Conservation (phyloP, 306 rosid genomes). For the Alnus glutinosa region DNA sequence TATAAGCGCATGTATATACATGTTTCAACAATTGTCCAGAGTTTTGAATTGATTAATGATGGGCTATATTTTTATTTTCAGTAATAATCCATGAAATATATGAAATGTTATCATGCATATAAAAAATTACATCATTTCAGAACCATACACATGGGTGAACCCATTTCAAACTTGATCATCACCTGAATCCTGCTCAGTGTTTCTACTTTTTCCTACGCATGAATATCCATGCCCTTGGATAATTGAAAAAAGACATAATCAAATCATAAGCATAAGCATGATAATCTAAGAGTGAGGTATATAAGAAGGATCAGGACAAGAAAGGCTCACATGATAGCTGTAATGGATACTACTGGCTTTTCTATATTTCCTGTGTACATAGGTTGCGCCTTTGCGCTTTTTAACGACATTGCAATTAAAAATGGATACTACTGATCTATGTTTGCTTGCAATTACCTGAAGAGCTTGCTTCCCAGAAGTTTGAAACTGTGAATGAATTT, state of each 20-base stretch:
- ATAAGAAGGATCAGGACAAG: neutral
- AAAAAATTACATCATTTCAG: neutral
- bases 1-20: neutral
- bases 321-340: neutral
- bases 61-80: neutral
- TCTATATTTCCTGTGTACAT: no score
- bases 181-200: neutral
- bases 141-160: neutral
- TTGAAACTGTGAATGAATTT: conserved; percentile 72
- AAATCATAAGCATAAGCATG: neutral
- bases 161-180: neutral
- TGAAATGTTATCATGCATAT: neutral
- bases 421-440: conserved; percentile 1
- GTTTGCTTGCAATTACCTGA: conserved; percentile 46
- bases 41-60: conserved; percentile 1
- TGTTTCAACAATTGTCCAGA: neutral
- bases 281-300: neutral
- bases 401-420: no score
- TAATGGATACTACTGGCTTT: neutral
- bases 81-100: neutral
- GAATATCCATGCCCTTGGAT: neutral
- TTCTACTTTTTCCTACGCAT: neutral
- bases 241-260: neutral
- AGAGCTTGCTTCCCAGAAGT: conserved; percentile 75
- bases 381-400: no score